A percentile compares a stretch with the other conserved stretches of the same genome.
phyloP scores from a whole-genome alignment of 2,329 filamentous ascomycete genomes.

The Penicillium corylophilum region DNA sequence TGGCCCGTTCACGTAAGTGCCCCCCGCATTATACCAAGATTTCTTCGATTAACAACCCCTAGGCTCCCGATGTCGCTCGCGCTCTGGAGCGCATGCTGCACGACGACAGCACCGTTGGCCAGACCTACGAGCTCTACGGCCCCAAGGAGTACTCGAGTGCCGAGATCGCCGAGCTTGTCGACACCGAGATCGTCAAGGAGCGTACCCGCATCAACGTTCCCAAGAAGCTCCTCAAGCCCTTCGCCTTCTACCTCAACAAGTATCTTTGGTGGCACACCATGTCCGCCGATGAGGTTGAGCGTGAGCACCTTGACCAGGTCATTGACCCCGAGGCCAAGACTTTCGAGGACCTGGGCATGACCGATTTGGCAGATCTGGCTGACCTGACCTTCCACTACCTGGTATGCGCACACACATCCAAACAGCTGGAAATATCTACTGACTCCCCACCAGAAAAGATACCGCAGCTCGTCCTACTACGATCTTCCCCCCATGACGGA shows the following conservation, averaged over 20 bases:
- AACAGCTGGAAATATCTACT: conserved; percentile 4
- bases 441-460: conserved; percentile 67
- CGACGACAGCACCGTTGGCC: conserved; percentile 83
- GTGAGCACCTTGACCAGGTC: conserved; percentile 87
- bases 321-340: conserved; percentile 93
- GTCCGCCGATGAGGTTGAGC: conserved; percentile 82
- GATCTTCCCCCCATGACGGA: conserved; percentile 93
- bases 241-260: conserved; percentile 73
- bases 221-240: conserved; percentile 72
- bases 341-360: conserved; percentile 88
- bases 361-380: conserved; percentile 74
- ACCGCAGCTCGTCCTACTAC: conserved; percentile 83
- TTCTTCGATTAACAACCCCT: conserved; percentile 10
- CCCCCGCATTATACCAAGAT: background rate
- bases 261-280: conserved; percentile 84
- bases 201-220: conserved; percentile 90
- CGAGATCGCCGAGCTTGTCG: conserved; percentile 83
- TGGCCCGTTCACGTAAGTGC: conserved; percentile 79
- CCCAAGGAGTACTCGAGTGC: conserved; percentile 88
- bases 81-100: conserved; percentile 87
- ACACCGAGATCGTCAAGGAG: conserved; percentile 87
- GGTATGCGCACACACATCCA: conserved; percentile 56
- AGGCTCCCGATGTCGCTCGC: conserved; percentile 85
- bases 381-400: conserved; percentile 91
- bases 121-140: conserved; percentile 93